Conservation (phyloP, 1,139 yeast genomes). For the Hyphopichia khmerensis region DNA sequence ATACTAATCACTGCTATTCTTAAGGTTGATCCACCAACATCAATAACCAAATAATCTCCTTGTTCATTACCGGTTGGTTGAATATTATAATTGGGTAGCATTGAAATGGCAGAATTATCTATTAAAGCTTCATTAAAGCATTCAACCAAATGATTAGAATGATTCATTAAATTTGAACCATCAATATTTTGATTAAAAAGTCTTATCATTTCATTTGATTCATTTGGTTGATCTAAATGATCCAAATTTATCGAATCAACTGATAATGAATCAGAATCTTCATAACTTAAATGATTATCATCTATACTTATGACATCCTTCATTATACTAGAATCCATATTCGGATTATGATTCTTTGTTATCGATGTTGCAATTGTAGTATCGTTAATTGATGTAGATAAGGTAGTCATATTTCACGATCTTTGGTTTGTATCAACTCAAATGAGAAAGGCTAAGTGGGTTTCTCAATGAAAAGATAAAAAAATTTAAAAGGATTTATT, state of each 20-base stretch:
- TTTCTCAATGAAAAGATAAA: too few species aligned
- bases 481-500: too few species aligned
- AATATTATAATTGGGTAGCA: conserved; percentile 48
- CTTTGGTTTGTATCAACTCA: too few species aligned
- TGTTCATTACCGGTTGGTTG: conserved; percentile 42
- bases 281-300: not conserved
- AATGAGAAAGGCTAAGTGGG: too few species aligned
- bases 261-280: conserved; percentile 2
- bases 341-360: not conserved
- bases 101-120: conserved; percentile 32
- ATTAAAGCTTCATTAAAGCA: conserved; percentile 32
- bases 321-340: not conserved
- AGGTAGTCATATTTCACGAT: not conserved
- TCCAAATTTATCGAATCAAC: conserved; percentile 3
- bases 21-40: conserved; percentile 57
- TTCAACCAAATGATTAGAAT: conserved; percentile 15
- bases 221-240: not conserved
- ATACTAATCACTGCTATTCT: conserved; percentile 48
- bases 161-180: conserved; percentile 9
- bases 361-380: not conserved
- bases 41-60: conserved; percentile 49
- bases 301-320: not conserved
- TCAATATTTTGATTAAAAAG: conserved; percentile 12
- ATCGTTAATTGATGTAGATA: not conserved
- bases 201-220: not conserved